Evolutionary conservation across 192 early-diverging fungal genomes (phyloP).

Genomic region (Umbelopsis vinacea): DNA sequence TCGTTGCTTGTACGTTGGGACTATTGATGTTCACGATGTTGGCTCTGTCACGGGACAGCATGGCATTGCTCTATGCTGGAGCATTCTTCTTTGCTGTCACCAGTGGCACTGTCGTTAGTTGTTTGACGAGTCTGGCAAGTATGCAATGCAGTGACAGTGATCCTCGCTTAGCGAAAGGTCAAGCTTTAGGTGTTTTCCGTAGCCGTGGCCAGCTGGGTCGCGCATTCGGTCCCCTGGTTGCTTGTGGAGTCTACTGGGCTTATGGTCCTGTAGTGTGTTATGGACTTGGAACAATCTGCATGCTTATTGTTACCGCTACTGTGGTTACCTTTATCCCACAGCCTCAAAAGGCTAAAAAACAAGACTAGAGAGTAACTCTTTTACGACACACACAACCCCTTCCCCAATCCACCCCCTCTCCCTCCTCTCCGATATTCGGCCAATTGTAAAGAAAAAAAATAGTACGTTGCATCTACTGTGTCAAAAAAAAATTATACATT

Average conservation of each 20-base stretch:
- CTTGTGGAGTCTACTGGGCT: conserved; percentile 89
- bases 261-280: conserved; percentile 68
- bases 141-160: conserved; percentile 54
- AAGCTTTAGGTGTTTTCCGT: conserved; percentile 83
- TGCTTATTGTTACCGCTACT: conserved; percentile 31
- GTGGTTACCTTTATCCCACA: conserved; percentile 5
- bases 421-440: not conserved
- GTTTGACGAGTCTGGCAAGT: conserved; percentile 79
- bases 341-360: not conserved
- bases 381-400: not conserved
- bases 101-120: conserved; percentile 94
- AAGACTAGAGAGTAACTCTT: not conserved
- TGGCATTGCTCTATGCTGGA: conserved; percentile 55
- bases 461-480: not conserved
- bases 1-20: conserved; percentile 69
- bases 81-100: conserved; percentile 89
- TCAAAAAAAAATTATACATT: conserved; percentile 21
- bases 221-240: conserved; percentile 84
- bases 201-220: conserved; percentile 91
- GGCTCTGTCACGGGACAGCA: conserved; percentile 25
- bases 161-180: conserved; percentile 59
- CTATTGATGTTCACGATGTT: conserved; percentile 61
- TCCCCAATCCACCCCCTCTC: not conserved
- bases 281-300: conserved; percentile 54
- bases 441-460: conserved; percentile 1